phyloP scores from a whole-genome alignment of 2,329 filamentous ascomycete species.

The Fusarium virguliforme region DNA sequence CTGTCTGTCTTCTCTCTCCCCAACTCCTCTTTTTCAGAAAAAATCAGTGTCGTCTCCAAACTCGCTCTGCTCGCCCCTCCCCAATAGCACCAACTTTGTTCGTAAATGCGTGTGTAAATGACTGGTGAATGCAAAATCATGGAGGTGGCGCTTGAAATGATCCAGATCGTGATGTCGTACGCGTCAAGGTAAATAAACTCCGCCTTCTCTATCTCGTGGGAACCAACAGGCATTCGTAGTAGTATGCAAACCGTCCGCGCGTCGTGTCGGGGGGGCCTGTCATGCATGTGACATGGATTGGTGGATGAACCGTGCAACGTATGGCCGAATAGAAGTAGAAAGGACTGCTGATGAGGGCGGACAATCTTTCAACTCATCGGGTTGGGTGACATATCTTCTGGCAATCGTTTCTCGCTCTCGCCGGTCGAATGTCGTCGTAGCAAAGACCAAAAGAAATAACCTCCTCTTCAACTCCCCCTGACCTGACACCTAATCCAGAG shows the following conservation, averaged over 20 bases:
- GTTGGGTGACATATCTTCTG: constrained; percentile 21
- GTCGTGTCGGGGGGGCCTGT: constrained; percentile 28
- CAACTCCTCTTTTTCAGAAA: constrained; percentile 14
- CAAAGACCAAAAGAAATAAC: constrained; percentile 45
- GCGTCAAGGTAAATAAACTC: constrained; percentile 28
- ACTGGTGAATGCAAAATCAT: constrained; percentile 48
- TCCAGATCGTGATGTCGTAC: constrained; percentile 49
- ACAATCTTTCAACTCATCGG: constrained; percentile 36
- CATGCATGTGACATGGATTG: constrained; percentile 18
- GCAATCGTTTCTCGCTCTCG: constrained; percentile 34
- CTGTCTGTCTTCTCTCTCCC: constrained; percentile 5
- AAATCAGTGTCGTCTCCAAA: constrained; percentile 16
- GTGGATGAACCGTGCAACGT: constrained; percentile 37
- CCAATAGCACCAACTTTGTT: constrained; percentile 33
- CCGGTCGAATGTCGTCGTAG: constrained; percentile 35
- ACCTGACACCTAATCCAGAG: constrained; percentile 16
- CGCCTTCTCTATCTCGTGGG: constrained; percentile 37
- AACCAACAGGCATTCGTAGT: constrained; percentile 33
- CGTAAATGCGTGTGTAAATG: constrained; percentile 48
- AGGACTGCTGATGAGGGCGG: constrained; percentile 30
- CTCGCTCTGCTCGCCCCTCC: constrained; percentile 11
- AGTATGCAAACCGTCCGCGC: constrained; percentile 25
- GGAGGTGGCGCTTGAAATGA: constrained; percentile 42
- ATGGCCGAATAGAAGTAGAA: constrained; percentile 42
- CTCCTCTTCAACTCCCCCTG: constrained; percentile 41